Evolutionary conservation across 2,329 filamentous ascomycete species (phyloP).

Genomic region (Monosporascus sp.): DNA sequence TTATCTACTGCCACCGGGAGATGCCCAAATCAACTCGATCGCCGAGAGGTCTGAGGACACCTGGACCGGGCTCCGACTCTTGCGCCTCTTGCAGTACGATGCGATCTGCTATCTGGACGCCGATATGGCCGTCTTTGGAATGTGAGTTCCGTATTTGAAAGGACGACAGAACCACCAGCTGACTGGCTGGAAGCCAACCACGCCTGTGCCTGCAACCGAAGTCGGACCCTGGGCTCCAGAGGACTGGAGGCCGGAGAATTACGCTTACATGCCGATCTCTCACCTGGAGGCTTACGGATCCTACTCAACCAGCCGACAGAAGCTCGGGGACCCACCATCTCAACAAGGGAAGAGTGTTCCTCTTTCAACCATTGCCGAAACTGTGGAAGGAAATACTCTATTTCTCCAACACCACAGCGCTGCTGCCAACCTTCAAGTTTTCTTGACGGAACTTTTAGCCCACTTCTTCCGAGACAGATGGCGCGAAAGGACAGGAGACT

Average conservation of each 20-base stretch:
- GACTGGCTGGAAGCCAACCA: conserved; percentile 43
- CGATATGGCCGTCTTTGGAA: conserved; percentile 43
- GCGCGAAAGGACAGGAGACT: not conserved
- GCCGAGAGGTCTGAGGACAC: conserved; percentile 48
- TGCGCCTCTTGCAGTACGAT: conserved; percentile 36
- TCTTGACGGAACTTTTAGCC: conserved; percentile 49
- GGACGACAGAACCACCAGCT: conserved; percentile 25
- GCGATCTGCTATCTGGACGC: conserved; percentile 46
- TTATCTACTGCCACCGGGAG: conserved; percentile 32
- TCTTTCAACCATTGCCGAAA: conserved; percentile 37
- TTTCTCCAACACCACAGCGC: conserved; percentile 33
- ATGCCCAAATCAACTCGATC: conserved; percentile 34
- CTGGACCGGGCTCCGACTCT: conserved; percentile 51
- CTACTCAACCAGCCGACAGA: conserved; percentile 24
- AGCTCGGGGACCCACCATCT: conserved; percentile 35
- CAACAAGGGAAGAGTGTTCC: conserved; percentile 47
- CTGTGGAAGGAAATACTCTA: conserved; percentile 34
- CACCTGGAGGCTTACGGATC: conserved; percentile 29
- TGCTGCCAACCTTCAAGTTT: conserved; percentile 40
- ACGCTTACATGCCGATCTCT: conserved; percentile 38
- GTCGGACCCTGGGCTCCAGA: conserved; percentile 44
- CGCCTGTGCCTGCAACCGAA: conserved; percentile 47
- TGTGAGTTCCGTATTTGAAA: conserved; percentile 39
- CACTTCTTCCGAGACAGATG: conserved; percentile 40
- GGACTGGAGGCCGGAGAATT: conserved; percentile 44